These are phyloP conservation scores for Malassezia nana DNA, from an alignment of 1,284 basidiomycete genomes.

Conservation along the genomic window DNA sequence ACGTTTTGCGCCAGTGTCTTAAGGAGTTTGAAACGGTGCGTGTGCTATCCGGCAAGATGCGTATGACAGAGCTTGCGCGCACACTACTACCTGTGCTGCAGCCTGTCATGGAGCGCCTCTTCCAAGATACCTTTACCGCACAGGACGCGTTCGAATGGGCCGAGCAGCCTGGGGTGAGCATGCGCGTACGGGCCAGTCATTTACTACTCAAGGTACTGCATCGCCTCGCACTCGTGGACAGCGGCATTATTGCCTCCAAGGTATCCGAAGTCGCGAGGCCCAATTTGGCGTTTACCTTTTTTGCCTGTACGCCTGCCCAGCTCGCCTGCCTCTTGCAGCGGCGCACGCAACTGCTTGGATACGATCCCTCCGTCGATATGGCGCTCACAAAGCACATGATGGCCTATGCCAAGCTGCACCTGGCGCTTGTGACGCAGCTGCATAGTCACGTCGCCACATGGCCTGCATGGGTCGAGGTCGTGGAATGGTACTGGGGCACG, in stretches of 20 bases:
- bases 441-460: constrained; percentile 39
- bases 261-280: constrained; percentile 19
- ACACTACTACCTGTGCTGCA: constrained; percentile 36
- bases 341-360: constrained; percentile 3
- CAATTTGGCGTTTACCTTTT: constrained; percentile 40
- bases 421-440: constrained; percentile 32
- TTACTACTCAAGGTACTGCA: constrained; percentile 82
- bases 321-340: constrained; percentile 26
- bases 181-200: constrained; percentile 40
- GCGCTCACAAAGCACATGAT: constrained; percentile 41
- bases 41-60: constrained; percentile 41
- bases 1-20: constrained; percentile 33
- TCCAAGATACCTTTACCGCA: constrained; percentile 28
- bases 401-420: constrained; percentile 42
- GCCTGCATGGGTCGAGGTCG: constrained; percentile 42
- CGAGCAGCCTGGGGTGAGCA: constrained; percentile 20
- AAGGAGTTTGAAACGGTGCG: constrained; percentile 42
- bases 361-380: constrained; percentile 2
- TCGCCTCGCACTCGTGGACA: constrained; percentile 55
- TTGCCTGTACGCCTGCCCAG: constrained; percentile 33
- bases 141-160: constrained; percentile 30
- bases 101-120: constrained; percentile 37
- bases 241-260: constrained; percentile 31
- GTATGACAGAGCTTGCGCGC: constrained; percentile 43
- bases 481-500: constrained; percentile 40